Conservation (phyloP, 257 asterid genomes). For the Lycium ferocissimum region DNA sequence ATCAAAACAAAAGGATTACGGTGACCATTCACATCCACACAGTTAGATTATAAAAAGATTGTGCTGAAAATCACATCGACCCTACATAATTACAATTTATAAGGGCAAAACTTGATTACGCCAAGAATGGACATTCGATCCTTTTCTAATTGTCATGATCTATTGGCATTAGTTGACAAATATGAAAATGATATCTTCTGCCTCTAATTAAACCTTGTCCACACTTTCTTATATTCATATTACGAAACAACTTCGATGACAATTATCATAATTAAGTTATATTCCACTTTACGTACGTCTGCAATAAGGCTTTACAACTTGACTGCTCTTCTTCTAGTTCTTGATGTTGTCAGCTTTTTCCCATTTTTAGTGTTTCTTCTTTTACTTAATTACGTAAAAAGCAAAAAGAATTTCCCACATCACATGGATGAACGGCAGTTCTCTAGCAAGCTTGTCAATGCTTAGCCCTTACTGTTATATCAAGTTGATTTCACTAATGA, state of each 20-base stretch:
- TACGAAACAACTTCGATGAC: background rate
- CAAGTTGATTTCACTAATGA: too few relatives aligned
- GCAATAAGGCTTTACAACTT: background rate
- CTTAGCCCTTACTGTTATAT: too few relatives aligned
- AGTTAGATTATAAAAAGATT: background rate
- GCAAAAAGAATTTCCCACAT: background rate
- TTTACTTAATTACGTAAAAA: background rate
- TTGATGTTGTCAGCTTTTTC: background rate
- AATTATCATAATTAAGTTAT: background rate
- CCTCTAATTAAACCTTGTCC: slow-evolving; percentile 7
- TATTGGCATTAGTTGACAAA: background rate
- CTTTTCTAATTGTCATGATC: background rate
- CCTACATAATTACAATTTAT: background rate
- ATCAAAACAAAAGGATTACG: background rate
- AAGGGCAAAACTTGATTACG: background rate
- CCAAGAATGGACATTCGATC: background rate
- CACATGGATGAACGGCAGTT: background rate
- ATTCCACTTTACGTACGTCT: background rate
- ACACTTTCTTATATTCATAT: background rate
- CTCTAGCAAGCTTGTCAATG: background rate
- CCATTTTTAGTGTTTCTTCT: background rate
- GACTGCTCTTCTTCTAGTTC: background rate
- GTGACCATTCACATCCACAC: background rate
- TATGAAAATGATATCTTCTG: slow-evolving; percentile 10
- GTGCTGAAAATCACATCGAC: background rate